These are phyloP conservation scores for Monosporascus ibericus DNA, from an alignment of 2,329 filamentous ascomycete genomes.

Conservation along the genomic window DNA sequence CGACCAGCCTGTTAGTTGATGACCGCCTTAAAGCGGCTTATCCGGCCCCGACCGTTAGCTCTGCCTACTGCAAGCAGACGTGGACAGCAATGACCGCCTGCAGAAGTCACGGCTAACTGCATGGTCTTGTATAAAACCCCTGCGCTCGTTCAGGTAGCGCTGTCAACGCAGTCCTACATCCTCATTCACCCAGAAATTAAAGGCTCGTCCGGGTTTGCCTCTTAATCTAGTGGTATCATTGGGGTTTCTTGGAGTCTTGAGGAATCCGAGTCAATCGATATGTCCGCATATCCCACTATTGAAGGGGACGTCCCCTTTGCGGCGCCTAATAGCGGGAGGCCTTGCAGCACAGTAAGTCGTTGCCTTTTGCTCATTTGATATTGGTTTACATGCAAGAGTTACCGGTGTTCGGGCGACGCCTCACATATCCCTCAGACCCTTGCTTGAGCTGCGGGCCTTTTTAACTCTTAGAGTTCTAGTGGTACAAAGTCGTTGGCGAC, in stretches of 20 bases:
- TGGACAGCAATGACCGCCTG: no score
- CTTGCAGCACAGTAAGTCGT: slow-evolving; percentile 14
- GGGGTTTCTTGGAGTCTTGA: neutral
- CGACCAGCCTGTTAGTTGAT: no score
- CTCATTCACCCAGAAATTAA: neutral
- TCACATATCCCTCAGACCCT: no score
- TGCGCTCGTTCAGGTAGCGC: no score
- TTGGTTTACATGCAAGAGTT: slow-evolving; percentile 5
- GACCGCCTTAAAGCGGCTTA: no score
- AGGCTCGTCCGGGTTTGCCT: neutral
- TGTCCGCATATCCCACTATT: slow-evolving; percentile 3
- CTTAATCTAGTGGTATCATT: neutral
- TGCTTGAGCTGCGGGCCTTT: no score
- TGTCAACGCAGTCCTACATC: no score
- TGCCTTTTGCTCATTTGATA: slow-evolving; percentile 5
- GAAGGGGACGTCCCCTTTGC: slow-evolving; percentile 10
- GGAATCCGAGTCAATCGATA: neutral
- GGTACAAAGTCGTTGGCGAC: slow-evolving; percentile 6
- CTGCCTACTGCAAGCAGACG: no score
- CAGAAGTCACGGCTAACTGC: no score
- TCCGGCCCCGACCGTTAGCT: no score
- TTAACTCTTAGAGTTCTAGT: neutral
- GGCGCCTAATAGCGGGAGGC: slow-evolving; percentile 7
- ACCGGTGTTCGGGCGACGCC: no score
- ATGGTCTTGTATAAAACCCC: no score